Percentiles rank a stretch among this genome's conserved stretches.
Conservation (phyloP, 345 rosid genomes). For the Brassica carinata region DNA sequence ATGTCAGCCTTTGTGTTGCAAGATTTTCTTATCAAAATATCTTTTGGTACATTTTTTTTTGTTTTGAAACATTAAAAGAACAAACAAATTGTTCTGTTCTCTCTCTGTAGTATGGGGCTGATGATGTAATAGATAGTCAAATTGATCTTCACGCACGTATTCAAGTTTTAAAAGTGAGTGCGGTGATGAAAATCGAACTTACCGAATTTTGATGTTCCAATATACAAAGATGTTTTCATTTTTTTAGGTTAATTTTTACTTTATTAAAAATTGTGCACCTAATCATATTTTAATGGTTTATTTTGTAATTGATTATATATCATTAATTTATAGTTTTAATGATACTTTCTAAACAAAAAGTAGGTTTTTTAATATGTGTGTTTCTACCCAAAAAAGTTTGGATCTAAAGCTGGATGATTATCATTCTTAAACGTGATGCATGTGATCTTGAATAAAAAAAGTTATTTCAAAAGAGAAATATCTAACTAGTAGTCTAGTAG, state of each 20-base stretch:
- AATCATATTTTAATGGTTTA: too few species aligned
- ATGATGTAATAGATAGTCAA: slow-evolving; percentile 29
- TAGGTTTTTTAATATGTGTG: too few species aligned
- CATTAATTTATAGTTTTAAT: too few species aligned
- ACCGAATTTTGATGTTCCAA: too few species aligned
- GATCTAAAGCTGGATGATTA: neutral
- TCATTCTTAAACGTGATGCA: neutral
- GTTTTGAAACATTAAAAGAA: slow-evolving; percentile 13
- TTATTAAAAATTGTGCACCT: too few species aligned
- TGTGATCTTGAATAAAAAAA: neutral
- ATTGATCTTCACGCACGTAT: slow-evolving; percentile 17
- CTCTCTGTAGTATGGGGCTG: neutral
- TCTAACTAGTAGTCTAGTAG: neutral
- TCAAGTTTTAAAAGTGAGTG: slow-evolving; percentile 2
- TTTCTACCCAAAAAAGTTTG: too few species aligned
- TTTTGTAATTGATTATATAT: too few species aligned
- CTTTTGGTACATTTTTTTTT: slow-evolving; percentile 19
- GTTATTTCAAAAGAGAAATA: neutral
- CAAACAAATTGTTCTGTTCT: slow-evolving; percentile 26
- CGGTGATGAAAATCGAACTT: too few species aligned
- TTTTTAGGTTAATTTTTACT: too few species aligned
- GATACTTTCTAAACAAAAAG: too few species aligned
- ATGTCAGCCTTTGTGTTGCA: slow-evolving; percentile 35
- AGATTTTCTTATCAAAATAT: slow-evolving; percentile 22
- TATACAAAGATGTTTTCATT: too few species aligned